Evolutionary conservation across 495 filamentous ascomycete genomes (phyloP).

Genomic region (Cryomyces minteri): DNA sequence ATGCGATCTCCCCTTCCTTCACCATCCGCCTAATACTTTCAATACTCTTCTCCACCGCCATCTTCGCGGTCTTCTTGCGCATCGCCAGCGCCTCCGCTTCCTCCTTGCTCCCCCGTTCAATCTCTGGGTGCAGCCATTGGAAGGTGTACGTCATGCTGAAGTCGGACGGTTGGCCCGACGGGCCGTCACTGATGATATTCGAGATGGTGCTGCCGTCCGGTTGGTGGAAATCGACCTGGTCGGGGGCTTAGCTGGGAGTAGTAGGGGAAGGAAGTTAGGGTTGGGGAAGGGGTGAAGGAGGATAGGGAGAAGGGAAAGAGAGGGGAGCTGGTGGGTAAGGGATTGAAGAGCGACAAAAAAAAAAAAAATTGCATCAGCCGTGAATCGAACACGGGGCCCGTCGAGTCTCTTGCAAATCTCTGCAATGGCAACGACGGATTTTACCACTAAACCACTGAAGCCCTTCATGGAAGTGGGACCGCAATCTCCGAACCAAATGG

Average conservation of each 20-base stretch:
- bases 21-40: conserved; percentile 12
- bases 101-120: conserved; percentile 15
- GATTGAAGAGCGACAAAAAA: too few species aligned
- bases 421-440: too few species aligned
- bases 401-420: neutral
- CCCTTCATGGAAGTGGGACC: too few species aligned
- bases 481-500: too few species aligned
- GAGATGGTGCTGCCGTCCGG: conserved; percentile 19
- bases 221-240: conserved; percentile 17
- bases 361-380: neutral
- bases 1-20: conserved; percentile 5
- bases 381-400: conserved; percentile 3
- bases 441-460: too few species aligned
- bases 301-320: too few species aligned
- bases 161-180: conserved; percentile 19
- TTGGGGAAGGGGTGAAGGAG: too few species aligned
- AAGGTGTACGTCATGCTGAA: conserved; percentile 37
- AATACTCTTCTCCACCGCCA: conserved; percentile 11
- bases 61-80: conserved; percentile 12
- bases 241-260: too few species aligned
- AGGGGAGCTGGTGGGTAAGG: too few species aligned
- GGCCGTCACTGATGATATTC: conserved; percentile 32
- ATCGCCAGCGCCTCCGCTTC: conserved; percentile 11
- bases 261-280: too few species aligned
- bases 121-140: conserved; percentile 27